phyloP scores from a whole-genome alignment of 2,329 filamentous ascomycete genomes.

The Grosmannia huntii region DNA sequence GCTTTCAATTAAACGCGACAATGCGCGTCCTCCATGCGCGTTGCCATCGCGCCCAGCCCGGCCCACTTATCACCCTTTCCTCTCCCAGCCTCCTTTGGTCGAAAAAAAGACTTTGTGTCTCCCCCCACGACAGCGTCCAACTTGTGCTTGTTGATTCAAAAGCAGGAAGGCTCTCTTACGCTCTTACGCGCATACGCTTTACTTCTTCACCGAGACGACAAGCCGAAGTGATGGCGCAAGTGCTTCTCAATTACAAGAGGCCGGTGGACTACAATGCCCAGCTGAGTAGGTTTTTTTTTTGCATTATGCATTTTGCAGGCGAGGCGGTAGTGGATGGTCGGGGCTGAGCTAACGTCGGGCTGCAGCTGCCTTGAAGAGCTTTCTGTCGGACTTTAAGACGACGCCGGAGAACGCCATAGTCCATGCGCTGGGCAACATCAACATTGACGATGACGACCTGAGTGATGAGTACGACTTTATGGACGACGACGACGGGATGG shows the following conservation, averaged over 20 bases:
- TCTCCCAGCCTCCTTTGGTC: conserved; percentile 10
- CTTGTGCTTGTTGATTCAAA: too few species aligned
- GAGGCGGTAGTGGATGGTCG: background rate
- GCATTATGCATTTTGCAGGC: conserved; percentile 25
- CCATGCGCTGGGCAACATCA: conserved; percentile 71
- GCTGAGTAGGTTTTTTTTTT: conserved; percentile 65
- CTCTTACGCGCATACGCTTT: background rate
- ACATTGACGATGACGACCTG: conserved; percentile 74
- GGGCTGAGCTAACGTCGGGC: background rate
- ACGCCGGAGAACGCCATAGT: conserved; percentile 58
- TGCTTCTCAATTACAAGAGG: conserved; percentile 60
- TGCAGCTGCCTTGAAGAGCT: conserved; percentile 70
- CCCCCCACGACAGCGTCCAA: background rate
- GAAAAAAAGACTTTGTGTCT: background rate
- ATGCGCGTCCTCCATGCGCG: conserved; percentile 5
- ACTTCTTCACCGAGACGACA: background rate
- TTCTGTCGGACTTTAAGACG: conserved; percentile 79
- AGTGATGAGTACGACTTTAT: conserved; percentile 91
- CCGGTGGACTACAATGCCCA: conserved; percentile 83
- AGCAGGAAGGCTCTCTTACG: too few species aligned
- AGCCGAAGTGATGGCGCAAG: conserved; percentile 49
- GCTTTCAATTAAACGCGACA: conserved; percentile 14
- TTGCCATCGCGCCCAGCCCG: conserved; percentile 7
- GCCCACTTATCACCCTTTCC: conserved; percentile 1
- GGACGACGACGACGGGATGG: conserved; percentile 60